A percentile compares a stretch with the other conserved stretches of the same genome.
Conservation (phyloP, 495 filamentous ascomycete genomes). For the Niebla homalea region DNA sequence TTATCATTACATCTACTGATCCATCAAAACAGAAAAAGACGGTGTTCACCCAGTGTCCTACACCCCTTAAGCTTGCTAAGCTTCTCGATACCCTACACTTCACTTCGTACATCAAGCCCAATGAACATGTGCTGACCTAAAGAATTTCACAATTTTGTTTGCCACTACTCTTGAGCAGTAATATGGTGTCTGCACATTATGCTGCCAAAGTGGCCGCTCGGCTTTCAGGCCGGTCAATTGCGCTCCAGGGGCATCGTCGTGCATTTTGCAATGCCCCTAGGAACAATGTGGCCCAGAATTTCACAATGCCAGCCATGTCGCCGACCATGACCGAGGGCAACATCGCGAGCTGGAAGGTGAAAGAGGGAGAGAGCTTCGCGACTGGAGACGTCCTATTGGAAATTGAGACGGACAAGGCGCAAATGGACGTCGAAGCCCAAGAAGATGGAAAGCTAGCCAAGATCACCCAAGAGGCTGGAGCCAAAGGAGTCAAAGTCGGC, state of each 20-base stretch:
- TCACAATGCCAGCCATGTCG: constrained; percentile 76
- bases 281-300: constrained; percentile 54
- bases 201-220: constrained; percentile 1
- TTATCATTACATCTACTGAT: no score
- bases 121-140: no score
- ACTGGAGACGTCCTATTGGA: constrained; percentile 73
- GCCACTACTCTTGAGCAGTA: not conserved
- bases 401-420: constrained; percentile 80
- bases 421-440: constrained; percentile 83
- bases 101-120: no score
- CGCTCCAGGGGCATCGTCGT: constrained; percentile 1
- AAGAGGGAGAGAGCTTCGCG: constrained; percentile 60
- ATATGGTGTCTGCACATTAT: constrained; percentile 9
- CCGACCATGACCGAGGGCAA: constrained; percentile 83
- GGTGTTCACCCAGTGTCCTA: no score
- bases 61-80: no score
- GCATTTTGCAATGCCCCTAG: constrained; percentile 49
- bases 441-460: constrained; percentile 70
- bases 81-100: no score
- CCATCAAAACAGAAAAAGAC: no score
- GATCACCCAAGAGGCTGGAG: constrained; percentile 56
- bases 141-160: no score
- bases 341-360: constrained; percentile 62
- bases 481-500: constrained; percentile 59
- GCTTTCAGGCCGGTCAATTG: constrained; percentile 4